Conservation (phyloP, 2,329 filamentous ascomycete species). For the Fonsecaea erecta region DNA sequence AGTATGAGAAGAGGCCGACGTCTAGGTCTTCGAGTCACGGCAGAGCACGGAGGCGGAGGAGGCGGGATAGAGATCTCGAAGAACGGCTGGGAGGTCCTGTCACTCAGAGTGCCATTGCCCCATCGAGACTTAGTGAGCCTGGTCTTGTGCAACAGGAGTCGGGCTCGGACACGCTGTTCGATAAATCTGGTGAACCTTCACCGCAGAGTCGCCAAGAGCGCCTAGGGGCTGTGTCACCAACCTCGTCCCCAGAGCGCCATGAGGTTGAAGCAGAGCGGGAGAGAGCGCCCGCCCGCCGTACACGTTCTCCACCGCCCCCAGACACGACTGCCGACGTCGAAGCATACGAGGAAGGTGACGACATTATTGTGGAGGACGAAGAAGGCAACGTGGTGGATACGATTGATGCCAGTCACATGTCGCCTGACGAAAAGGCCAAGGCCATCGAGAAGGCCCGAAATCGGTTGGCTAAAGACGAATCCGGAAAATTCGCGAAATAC, state of each 20-base stretch:
- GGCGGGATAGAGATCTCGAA: conserved; percentile 71
- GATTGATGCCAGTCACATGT: conserved; percentile 54
- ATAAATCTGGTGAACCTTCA: conserved; percentile 36
- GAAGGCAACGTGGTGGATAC: conserved; percentile 84
- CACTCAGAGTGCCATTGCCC: conserved; percentile 85
- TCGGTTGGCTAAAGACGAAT: conserved; percentile 59
- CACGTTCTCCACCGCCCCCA: conserved; percentile 6
- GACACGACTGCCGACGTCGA: conserved; percentile 55
- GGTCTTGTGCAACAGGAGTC: conserved; percentile 27
- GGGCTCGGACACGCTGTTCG: conserved; percentile 35
- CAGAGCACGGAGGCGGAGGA: conserved; percentile 59
- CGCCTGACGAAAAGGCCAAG: conserved; percentile 64
- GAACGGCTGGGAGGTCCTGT: conserved; percentile 84
- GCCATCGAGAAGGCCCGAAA: conserved; percentile 58
- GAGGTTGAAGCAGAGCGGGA: conserved; percentile 46
- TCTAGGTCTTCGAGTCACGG: conserved; percentile 61
- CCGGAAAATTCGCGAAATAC: conserved; percentile 54
- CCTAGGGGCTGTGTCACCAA: conserved; percentile 22
- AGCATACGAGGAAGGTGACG: conserved; percentile 77
- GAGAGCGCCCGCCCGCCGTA: conserved; percentile 41
- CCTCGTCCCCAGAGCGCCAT: conserved; percentile 41
- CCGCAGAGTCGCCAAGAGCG: conserved; percentile 31
- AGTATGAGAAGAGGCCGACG: conserved; percentile 57
- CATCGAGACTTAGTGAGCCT: conserved; percentile 52
- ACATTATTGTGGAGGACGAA: conserved; percentile 81